Evolutionary conservation across 371 early-diverging fungal genomes (phyloP).

Genomic region (Mortierella sp.): DNA sequence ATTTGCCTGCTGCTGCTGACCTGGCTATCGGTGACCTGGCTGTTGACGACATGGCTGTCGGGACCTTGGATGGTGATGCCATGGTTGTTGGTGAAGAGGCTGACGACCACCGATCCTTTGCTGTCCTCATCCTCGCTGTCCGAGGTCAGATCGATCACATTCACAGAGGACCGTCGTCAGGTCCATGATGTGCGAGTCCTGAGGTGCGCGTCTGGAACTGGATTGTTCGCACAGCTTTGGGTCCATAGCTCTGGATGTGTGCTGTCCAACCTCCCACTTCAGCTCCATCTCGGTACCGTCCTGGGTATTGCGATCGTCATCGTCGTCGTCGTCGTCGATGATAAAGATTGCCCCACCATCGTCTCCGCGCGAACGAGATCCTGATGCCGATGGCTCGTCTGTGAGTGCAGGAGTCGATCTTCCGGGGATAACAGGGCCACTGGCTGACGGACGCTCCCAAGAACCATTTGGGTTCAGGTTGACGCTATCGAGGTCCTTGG

Average conservation of each 20-base stretch:
- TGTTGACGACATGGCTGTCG: too few species aligned
- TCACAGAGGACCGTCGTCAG: background rate
- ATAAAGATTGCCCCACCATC: background rate
- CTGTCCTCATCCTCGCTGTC: background rate
- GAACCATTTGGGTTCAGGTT: background rate
- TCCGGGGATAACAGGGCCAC: background rate
- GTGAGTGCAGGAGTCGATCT: background rate
- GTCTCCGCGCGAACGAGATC: background rate
- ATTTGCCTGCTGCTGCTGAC: too few species aligned
- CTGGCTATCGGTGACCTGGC: too few species aligned
- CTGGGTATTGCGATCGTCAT: background rate
- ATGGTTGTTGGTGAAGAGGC: too few species aligned
- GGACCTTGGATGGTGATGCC: too few species aligned
- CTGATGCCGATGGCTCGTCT: background rate
- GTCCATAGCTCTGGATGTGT: background rate
- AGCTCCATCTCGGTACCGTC: too few species aligned
- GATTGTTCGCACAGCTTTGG: too few species aligned
- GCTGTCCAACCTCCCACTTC: background rate
- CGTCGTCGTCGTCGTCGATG: background rate
- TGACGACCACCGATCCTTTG: background rate
- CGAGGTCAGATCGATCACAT: conserved; percentile 8
- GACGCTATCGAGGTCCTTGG: background rate
- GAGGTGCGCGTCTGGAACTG: background rate
- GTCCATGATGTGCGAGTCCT: background rate
- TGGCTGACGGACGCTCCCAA: background rate